A percentile compares a stretch with the other conserved stretches of the same genome.
phyloP scores from a whole-genome alignment of 305 asterid genomes.

The Fraxinus sp. region DNA sequence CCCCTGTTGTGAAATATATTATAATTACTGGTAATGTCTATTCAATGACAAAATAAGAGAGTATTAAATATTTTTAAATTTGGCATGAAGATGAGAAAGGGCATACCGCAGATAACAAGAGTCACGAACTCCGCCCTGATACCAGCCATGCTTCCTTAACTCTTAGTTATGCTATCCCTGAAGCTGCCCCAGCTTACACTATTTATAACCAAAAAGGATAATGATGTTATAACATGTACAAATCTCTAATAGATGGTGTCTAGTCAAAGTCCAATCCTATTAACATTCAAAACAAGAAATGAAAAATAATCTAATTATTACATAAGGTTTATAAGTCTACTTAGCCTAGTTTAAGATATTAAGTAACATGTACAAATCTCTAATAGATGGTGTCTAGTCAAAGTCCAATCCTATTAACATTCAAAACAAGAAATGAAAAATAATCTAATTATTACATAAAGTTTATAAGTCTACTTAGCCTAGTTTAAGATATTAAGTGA shows the following conservation, averaged over 20 bases:
- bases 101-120: no score
- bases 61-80: no score
- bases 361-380: not conserved
- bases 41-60: no score
- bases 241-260: not conserved
- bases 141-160: conserved; percentile 16
- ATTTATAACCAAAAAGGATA: conserved; percentile 6
- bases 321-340: not conserved
- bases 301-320: not conserved
- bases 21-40: no score
- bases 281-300: no score
- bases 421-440: not conserved
- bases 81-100: not conserved
- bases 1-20: no score
- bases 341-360: no score
- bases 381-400: not conserved
- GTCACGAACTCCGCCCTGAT: no score
- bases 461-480: not conserved
- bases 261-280: not conserved
- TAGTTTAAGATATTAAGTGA: no score
- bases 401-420: not conserved
- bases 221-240: not conserved
- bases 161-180: not conserved
- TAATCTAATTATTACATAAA: not conserved
- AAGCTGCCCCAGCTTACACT: not conserved